A percentile compares a stretch with the other conserved stretches of the same genome.
Evolutionary conservation across 345 rosid genomes (phyloP).

Genomic region (Aegle marmelos): DNA sequence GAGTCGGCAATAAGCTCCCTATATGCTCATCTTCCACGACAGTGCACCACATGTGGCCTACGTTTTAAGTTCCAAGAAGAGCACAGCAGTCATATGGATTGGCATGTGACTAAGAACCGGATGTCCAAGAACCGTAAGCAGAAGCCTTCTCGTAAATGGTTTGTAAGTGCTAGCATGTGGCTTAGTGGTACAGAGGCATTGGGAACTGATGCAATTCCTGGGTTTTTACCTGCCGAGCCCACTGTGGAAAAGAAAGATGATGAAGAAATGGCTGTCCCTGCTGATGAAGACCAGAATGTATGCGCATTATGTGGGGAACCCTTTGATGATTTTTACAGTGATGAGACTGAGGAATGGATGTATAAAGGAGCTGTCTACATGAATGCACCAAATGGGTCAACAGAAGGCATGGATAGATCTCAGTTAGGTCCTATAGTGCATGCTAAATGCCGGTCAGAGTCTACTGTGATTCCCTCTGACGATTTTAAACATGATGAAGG

Average conservation of each 20-base stretch:
- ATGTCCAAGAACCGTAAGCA: constrained; percentile 95
- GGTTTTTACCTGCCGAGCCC: constrained; percentile 73
- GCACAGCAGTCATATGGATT: constrained; percentile 98
- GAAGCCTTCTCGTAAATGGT: constrained; percentile 96
- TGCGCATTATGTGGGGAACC: constrained; percentile 98
- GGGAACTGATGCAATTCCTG: constrained; percentile 91
- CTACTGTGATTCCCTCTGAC: constrained; percentile 55
- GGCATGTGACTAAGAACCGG: constrained; percentile 99
- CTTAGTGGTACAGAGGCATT: constrained; percentile 98
- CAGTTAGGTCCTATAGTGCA: constrained; percentile 95
- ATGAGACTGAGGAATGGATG: constrained; percentile 99
- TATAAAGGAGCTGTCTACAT: constrained; percentile 94
- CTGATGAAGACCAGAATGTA: constrained; percentile 88
- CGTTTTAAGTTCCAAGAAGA: constrained; percentile 93
- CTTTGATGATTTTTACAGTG: constrained; percentile 96
- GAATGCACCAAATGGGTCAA: constrained; percentile 68
- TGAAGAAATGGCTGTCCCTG: constrained; percentile 95
- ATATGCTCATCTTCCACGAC: constrained; percentile 90
- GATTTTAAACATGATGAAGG: constrained; percentile 43
- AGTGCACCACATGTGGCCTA: constrained; percentile 95
- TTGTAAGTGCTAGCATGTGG: constrained; percentile 95
- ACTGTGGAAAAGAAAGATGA: constrained; percentile 77
- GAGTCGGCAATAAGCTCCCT: constrained; percentile 76
- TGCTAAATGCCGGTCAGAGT: constrained; percentile 94
- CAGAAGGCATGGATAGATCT: constrained; percentile 66